Evolutionary conservation across 192 early-diverging fungal genomes (phyloP).

Genomic region (Rhizophagus sp.): DNA sequence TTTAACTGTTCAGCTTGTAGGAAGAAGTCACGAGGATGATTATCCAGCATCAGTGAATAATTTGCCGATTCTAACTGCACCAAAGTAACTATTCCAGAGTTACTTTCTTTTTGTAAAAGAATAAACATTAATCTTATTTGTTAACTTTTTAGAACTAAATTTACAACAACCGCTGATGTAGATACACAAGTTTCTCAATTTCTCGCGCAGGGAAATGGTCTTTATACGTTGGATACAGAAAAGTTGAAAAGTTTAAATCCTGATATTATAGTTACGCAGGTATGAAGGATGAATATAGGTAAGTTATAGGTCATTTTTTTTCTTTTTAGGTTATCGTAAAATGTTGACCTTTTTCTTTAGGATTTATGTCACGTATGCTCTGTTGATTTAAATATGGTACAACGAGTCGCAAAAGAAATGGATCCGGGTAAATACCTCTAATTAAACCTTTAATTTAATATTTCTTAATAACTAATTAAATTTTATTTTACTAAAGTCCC

Average conservation of each 20-base stretch:
- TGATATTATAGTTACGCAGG: slow-evolving; percentile 53
- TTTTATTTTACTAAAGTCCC: slow-evolving; percentile 9
- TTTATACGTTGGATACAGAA: slow-evolving; percentile 49
- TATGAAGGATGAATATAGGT: not conserved
- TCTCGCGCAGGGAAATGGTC: slow-evolving; percentile 44
- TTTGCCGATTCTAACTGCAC: slow-evolving; percentile 47
- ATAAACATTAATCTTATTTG: not conserved
- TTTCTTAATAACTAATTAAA: not conserved
- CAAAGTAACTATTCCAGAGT: not conserved
- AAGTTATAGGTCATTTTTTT: not conserved
- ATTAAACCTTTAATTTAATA: not conserved
- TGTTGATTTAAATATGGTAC: slow-evolving; percentile 52
- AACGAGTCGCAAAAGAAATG: slow-evolving; percentile 50
- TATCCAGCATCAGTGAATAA: slow-evolving; percentile 45
- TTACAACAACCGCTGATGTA: slow-evolving; percentile 53
- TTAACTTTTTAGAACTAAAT: slow-evolving; percentile 37
- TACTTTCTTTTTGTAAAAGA: not conserved
- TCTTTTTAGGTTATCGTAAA: not conserved
- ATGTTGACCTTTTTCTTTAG: slow-evolving; percentile 29
- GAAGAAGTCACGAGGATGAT: slow-evolving; percentile 45
- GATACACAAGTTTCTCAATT: slow-evolving; percentile 52
- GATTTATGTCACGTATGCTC: slow-evolving; percentile 56
- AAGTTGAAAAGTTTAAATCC: slow-evolving; percentile 44
- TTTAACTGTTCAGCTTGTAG: slow-evolving; percentile 17
- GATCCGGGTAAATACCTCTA: slow-evolving; percentile 33